Evolutionary conservation across 2,329 filamentous ascomycete species (phyloP), one percentile per base, ranked within the genome.

Genomic region (Xylariomycetidae sp.): DNA sequence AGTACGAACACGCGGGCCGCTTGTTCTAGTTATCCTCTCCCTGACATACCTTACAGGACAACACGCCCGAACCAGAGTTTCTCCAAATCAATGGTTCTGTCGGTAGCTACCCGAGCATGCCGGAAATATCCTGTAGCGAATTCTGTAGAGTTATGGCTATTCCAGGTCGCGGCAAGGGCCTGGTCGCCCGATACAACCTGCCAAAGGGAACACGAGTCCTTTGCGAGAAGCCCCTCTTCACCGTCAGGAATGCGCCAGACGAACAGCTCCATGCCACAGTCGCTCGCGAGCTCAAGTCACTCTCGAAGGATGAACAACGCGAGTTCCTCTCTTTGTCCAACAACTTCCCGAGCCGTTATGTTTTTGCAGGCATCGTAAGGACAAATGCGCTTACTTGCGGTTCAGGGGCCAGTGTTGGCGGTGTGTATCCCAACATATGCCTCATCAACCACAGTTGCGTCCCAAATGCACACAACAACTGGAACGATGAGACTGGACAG

Each of bases 191-290:
- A 6, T 30, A 39, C 15, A 41, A 56, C 29, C 64, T 68, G 36
- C 34, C 49, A 3, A 58, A 46, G 36, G 63, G 63, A 27, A 64
- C 58, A 7, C 49, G 57, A 16, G 60, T 69, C 33, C 41, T 68
- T 18, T 56, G 45, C 13, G 64, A 69, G 48, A 36, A 48, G 5
- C 56, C 63, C 3, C 45, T 66, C 25, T 47, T 69, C 40, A 61
- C 50, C 20, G 32, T 48, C 15, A 4, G 9, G 3, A 34, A 12
- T 13, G 32, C 31, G 30, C 5, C 32, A 7, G 23, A 20, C 4
- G 16, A 26, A 16, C 9, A 7, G 10, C 4, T 45, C 11, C 16
- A 47, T 8, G 4, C 15, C 7, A 10, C 6, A 3, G 14, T 48
- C 7, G 40, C 33, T 13, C 6, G 10, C 10, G 37, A 44, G 29